A percentile compares a stretch with the other conserved stretches of the same genome.
These are phyloP conservation scores for Salisapilia sapeloensis DNA, from an alignment of 352 stramenopile species.

Conservation along the genomic window DNA sequence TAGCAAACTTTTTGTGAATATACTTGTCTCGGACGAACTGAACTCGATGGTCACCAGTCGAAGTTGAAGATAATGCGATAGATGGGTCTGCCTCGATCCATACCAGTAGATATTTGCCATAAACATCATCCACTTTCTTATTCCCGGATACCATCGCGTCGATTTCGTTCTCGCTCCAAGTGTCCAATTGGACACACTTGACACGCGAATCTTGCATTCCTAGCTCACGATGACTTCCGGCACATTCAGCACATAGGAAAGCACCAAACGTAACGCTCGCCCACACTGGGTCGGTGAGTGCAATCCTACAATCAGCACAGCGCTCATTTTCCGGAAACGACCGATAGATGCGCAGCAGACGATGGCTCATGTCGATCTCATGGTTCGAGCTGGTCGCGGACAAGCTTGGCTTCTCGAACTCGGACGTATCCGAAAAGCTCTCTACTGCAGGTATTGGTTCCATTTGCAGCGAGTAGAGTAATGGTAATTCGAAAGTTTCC, in stretches of 20 bases:
- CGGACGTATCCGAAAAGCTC: too few relatives aligned
- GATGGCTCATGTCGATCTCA: too few relatives aligned
- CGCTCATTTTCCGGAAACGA: slow-evolving; percentile 32
- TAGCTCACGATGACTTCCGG: slow-evolving; percentile 87
- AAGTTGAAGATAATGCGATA: slow-evolving; percentile 16
- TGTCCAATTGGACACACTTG: slow-evolving; percentile 67
- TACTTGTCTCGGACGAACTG: slow-evolving; percentile 56
- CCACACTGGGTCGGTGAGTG: slow-evolving; percentile 82
- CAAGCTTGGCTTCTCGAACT: too few relatives aligned
- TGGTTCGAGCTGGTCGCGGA: too few relatives aligned
- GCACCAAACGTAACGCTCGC: slow-evolving; percentile 87
- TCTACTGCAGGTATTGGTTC: too few relatives aligned
- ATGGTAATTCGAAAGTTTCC: too few relatives aligned
- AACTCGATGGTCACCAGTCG: slow-evolving; percentile 21
- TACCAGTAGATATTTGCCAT: slow-evolving; percentile 33
- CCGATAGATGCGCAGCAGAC: slow-evolving; percentile 15
- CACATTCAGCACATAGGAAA: slow-evolving; percentile 92
- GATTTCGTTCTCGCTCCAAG: slow-evolving; percentile 59
- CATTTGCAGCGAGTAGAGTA: too few relatives aligned
- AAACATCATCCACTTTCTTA: slow-evolving; percentile 35
- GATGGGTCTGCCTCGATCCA: slow-evolving; percentile 24
- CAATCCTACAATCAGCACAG: slow-evolving; percentile 62
- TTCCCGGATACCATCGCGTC: slow-evolving; percentile 57
- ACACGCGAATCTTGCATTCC: slow-evolving; percentile 88
- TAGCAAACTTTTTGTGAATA: slow-evolving; percentile 22